Evolutionary conservation across 495 filamentous ascomycete species (phyloP).

Genomic region (Penicillium lividum): DNA sequence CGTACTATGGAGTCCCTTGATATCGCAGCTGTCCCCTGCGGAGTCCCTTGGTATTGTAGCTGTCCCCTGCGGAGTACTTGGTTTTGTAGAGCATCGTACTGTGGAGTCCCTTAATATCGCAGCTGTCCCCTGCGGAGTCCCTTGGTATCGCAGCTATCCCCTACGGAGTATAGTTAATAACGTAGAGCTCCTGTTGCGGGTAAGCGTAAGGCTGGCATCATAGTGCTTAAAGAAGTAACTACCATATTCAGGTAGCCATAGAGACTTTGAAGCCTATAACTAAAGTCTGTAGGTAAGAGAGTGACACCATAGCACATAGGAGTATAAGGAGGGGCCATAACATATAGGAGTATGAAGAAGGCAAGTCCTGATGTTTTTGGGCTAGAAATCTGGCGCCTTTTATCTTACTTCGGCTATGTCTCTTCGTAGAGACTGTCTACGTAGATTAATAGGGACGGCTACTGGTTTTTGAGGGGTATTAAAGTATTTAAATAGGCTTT

Average conservation of each 20-base stretch:
- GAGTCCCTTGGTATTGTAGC: not conserved
- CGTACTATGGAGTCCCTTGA: no score
- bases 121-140: not conserved
- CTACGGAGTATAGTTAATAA: not conserved
- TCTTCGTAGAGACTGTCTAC: not conserved
- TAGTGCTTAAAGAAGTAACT: no score
- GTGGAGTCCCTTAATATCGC: not conserved
- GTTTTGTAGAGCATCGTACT: not conserved
- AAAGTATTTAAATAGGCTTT: not conserved
- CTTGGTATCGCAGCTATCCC: not conserved
- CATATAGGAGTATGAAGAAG: no score
- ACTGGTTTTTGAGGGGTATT: not conserved
- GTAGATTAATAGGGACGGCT: not conserved
- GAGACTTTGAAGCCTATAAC: no score
- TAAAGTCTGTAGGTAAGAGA: constrained; percentile 7
- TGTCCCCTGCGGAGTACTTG: not conserved
- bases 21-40: not conserved
- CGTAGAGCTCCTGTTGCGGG: not conserved
- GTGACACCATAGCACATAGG: not conserved
- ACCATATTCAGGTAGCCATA: no score
- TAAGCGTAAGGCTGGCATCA: no score
- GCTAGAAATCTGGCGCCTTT: not conserved
- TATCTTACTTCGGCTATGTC: not conserved
- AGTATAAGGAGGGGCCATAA: not conserved
- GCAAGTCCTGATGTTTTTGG: not conserved